phyloP scores from a whole-genome alignment of 2,329 filamentous ascomycete genomes.

The Coniochaeta prunicola region DNA sequence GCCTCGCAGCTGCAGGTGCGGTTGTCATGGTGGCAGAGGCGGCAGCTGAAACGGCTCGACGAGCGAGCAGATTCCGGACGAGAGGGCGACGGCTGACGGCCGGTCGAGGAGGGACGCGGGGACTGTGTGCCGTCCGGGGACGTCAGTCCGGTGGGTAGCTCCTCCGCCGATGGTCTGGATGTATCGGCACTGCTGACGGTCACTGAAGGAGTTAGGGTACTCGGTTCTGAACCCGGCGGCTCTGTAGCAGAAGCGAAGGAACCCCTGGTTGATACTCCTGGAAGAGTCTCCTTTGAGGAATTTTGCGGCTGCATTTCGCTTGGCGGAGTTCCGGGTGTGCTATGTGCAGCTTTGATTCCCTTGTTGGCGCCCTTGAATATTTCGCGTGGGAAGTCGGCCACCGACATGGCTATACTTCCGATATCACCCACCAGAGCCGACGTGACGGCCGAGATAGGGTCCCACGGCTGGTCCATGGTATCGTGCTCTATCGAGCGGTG shows the following conservation, averaged over 20 bases:
- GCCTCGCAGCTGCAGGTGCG: not conserved
- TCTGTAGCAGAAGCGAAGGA: not conserved
- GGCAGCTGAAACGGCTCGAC: not conserved
- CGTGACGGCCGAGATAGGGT: conserved; percentile 71
- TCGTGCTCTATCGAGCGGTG: conserved; percentile 59
- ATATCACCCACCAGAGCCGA: conserved; percentile 78
- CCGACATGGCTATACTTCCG: conserved; percentile 70
- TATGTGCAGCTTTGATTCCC: conserved; percentile 9
- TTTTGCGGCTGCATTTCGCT: not conserved
- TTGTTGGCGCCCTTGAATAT: conserved; percentile 35
- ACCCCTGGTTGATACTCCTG: conserved; percentile 3
- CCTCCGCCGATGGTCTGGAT: not conserved
- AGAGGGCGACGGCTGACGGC: not conserved
- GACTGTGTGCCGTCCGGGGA: not conserved
- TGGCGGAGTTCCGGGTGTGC: not conserved
- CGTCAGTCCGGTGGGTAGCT: not conserved
- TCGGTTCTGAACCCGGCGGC: not conserved
- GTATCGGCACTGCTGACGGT: conserved; percentile 4
- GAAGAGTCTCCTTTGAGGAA: conserved; percentile 1
- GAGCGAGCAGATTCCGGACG: not conserved
- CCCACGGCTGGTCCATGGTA: conserved; percentile 70
- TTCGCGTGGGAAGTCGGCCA: conserved; percentile 64
- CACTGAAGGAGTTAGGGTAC: conserved; percentile 1
- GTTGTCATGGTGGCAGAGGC: not conserved
- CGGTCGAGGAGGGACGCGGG: not conserved